phyloP scores from a whole-genome alignment of 2,329 filamentous ascomycete genomes.

The Colletotrichum sp. region DNA sequence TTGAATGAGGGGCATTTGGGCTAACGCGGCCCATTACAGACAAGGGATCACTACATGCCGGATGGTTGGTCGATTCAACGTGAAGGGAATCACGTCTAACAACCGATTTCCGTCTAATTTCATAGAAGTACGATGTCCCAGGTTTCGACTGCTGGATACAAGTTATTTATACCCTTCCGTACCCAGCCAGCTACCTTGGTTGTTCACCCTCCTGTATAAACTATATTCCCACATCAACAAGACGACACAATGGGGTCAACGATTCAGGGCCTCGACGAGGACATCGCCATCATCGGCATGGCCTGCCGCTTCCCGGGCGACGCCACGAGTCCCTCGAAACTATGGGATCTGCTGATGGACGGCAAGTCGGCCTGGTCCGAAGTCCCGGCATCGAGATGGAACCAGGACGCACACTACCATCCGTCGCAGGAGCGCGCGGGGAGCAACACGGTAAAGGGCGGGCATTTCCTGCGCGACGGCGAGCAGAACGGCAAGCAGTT shows the following conservation, averaged over 20 bases:
- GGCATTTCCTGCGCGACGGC: conserved; percentile 25
- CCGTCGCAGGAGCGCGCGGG: background rate
- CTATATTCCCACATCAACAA: background rate
- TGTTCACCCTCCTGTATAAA: background rate
- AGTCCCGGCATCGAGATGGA: background rate
- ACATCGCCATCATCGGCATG: conserved; percentile 46
- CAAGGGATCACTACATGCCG: background rate
- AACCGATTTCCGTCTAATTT: background rate
- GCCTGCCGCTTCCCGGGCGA: conserved; percentile 46
- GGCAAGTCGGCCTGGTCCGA: conserved; percentile 21
- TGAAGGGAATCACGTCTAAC: background rate
- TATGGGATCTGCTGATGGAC: conserved; percentile 41
- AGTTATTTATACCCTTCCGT: background rate
- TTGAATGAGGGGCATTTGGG: background rate
- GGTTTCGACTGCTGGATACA: background rate
- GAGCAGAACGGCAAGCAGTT: conserved; percentile 31
- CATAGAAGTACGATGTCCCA: background rate
- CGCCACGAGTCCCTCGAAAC: conserved; percentile 31
- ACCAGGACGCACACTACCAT: background rate
- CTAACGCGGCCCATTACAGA: background rate
- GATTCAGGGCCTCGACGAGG: background rate
- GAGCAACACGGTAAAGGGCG: conserved; percentile 11
- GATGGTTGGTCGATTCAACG: background rate
- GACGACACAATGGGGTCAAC: background rate
- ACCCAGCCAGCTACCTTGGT: background rate